Base-by-base conservation (phyloP, 163 green algal species). In the Chloromonas sp. region DNA sequence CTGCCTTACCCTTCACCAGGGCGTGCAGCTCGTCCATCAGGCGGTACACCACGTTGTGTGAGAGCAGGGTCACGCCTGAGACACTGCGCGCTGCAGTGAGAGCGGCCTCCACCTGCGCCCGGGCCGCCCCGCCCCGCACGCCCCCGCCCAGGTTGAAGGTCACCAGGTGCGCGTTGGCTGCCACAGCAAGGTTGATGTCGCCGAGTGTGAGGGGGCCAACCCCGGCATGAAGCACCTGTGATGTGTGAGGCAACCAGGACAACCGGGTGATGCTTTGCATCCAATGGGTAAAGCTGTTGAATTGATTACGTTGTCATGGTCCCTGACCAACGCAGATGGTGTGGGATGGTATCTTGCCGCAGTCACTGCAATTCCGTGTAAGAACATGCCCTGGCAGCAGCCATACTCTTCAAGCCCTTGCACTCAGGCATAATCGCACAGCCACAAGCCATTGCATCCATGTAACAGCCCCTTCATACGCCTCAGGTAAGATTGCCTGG, bases 21-120 rank as follows among this genome's bases (percentile, higher is more conserved):
- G 71, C 83, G 0, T 85, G 88, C 5, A 97, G 86, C 36, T 95
- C 90, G 70, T 98, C 95, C 84, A 98, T 87, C 70, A 99, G 86
- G 81, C 94, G 88, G 90, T 99, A 99, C 83, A 99, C 98, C 61
- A 99, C 90, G 15, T 85, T 85, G 70, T 96, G 92, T 57, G 85
- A 82, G 15, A 92, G 36, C 74, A 96, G 76, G 1, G 88, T 81
- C n/a, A 97, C 83, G 0, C 88, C 88, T 14, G 87, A 59, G 71
- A 82, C n/a, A 74, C 93, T 92, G 61, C 74, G 5, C 2, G 88
- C 57, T 60, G 79, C 59, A 71, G 94, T 92, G 58, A 92, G 85
- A 15, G 81, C 81, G 2, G 83, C 87, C 3, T 95, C 92, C 8
- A 93, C 2, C n/a, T 71, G 60, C 70, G 59, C 71, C 14, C 57